Evolutionary conservation across 2,329 filamentous ascomycete species (phyloP), one percentile per base, ranked within the genome.

Genomic region (Helotiales sp.): DNA sequence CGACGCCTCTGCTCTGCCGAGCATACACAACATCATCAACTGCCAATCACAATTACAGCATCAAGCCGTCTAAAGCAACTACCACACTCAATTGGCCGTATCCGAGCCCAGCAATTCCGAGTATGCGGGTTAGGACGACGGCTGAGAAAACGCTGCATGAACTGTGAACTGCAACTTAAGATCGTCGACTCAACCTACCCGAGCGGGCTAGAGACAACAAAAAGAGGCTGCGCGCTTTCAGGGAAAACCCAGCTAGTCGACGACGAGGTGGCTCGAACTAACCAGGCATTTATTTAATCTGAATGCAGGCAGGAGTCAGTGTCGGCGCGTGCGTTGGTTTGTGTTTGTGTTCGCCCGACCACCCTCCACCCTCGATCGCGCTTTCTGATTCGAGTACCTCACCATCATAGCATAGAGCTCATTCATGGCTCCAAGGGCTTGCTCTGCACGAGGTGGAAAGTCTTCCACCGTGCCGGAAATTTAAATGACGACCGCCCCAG

Each of bases 21-120:
- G n/a, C n/a, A n/a, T n/a, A n/a, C n/a, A 30, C 40, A 52, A 20
- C 50, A 32, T 20, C 50, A 32, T 20, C 6, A 20, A 20, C 26
- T 8, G 2, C 50, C 50, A 54, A 54, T 54, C 50, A 54, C 4
- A 5, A 54, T 20, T 4, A 54, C 20, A n/a, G 11, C 26, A 54
- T 4, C 15, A 54, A n/a, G 50, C 26, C 50, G 8, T 1, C 1
- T 15, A 3, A 15, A 50, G 22, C 47, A 50, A 17, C 47, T 50
- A 50, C 47, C 47, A 50, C 50, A 54, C 26, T 30, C 24, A 32
- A 32, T 54, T 54, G 50, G 50, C 7, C 5, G 26, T 2, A 26
- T 54, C 50, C 26, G 17, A 54, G 50, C 50, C 32, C 50, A 32
- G 50, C 26, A 52, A 52, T 52, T 30, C 49, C 49, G 22, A 52